Evolutionary conservation across 305 asterid species (phyloP).

Genomic region (Fraxinus platypoda): DNA sequence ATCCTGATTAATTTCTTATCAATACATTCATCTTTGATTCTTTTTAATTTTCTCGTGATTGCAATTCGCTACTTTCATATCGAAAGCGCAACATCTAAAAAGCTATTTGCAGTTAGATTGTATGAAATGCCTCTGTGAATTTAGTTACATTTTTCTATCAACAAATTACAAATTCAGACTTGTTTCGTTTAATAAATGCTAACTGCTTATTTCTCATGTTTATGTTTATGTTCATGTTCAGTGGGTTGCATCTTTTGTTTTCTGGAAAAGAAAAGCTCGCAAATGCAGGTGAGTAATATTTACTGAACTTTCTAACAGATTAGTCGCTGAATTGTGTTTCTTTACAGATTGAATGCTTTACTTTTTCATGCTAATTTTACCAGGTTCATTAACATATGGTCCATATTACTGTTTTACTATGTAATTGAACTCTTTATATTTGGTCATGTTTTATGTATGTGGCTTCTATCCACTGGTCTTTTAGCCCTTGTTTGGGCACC

Average conservation of each 20-base stretch:
- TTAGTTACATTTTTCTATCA: conserved; percentile 5
- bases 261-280: conserved; percentile 74
- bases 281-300: conserved; percentile 62
- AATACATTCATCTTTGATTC: neutral
- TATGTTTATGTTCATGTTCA: conserved; percentile 28
- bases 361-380: conserved; percentile 15
- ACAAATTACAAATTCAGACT: neutral
- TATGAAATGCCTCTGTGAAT: neutral
- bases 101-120: neutral
- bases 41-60: neutral
- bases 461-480: conserved; percentile 2
- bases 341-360: conserved; percentile 3
- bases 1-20: neutral
- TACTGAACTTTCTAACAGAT: neutral
- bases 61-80: neutral
- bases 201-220: conserved; percentile 27
- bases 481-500: neutral
- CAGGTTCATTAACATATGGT: neutral
- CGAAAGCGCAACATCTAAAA: neutral
- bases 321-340: conserved; percentile 6
- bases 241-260: conserved; percentile 64
- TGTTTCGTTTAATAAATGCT: conserved; percentile 26
- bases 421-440: neutral
- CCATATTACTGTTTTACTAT: neutral
- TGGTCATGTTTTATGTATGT: conserved; percentile 9